Base-by-base conservation (phyloP, 371 early-diverging fungal genomes). In the Apophysomyces elegans region DNA sequence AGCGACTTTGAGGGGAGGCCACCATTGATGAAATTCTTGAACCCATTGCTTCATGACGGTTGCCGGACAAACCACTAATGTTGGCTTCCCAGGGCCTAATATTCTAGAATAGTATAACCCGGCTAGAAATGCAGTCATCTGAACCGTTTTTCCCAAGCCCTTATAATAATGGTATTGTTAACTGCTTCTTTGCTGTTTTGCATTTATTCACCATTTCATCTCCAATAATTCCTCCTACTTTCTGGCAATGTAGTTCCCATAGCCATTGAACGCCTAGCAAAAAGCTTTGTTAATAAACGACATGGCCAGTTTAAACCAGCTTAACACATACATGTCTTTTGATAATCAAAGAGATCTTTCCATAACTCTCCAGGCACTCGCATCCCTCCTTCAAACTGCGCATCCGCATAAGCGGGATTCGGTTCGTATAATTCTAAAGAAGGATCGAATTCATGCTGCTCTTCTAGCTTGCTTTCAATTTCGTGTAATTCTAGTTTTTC, bases 141-240 rank as follows among this genome's bases (percentile, higher is more conserved):
- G 99, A 21, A 99, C 88, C 0, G 99, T 99, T 72, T 99, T 99
- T 9, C 99, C 99, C 1, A 99, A 74, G 0, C 99, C 99, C 91
- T 89, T 32, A 13, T 41, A 5, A 13, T 41, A 12, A 26, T 2
- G 32, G 2, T 26, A 26, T 26, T 26, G 32, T 26, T 26, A 26
- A 26, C 32, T 26, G 32, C 32, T 26, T 26, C 32, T 26, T 26
- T 26, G 32, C 32, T 26, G 32, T 41, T 13, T 41, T 13, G 41
- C 41, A 41, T 8, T 41, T 41, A 41, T 21, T 71, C 72, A 83
- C 86, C 97, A 99, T 98, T 76, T 99, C 99, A 78, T 99, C 99
- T n/a, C 98, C 98, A 32, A 99, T 76, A 36, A 99, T 92, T 0
- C 99, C 99, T 1, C 99, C 99, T 0, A 90, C 92, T 54, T 91